Evolutionary conservation across 371 early-diverging fungal species (phyloP), one percentile per base, ranked within the genome.

Genomic region (Mucor plumbeus): DNA sequence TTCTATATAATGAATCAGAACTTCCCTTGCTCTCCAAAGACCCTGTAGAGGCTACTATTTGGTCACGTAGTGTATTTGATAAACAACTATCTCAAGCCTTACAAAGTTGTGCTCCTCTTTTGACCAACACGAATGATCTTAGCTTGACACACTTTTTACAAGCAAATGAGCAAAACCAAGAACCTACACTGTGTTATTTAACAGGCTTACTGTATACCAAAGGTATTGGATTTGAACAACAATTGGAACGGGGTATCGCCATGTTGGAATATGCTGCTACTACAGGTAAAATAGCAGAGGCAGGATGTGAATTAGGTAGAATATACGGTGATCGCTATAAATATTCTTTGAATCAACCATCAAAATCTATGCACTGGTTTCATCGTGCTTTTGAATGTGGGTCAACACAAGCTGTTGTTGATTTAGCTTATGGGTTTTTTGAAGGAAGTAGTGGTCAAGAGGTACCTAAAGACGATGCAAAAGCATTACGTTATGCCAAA

Each of bases 31-130:
- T 61, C 2, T n/a, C 15, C 9, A 47, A 33, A 15, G 57, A 67
- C 17, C 35, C 11, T 10, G 33, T 35, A 1, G 81, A 82, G 72
- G 64, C 77, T 0, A 58, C 59, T n/a, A 38, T 82, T 35, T 82
- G 83, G 83, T 72, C 83, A 9, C 70, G 72, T 7, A 79, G 83
- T 50, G 72, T 80, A 9, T 82, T 78, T 59, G 83, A 82, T 47
- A 79, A 80, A 54, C 80, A 79, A 34, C 50, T 82, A 0, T 64
- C 75, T 4, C 40, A 59, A 4, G 83, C 80, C 0, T 53, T 82
- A 5, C 31, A 61, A 9, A 40, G 54, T 4, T 75, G 76, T 38
- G 55, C 75, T 1, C 17, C 33, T 8, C 41, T 68, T 4, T 70
- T 82, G 21, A 34, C 34, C 7, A 47, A 44, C 13, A 62, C 43